Evolutionary conservation across 1,139 yeast genomes (phyloP).

Genomic region (Kodamaea alishanica): DNA sequence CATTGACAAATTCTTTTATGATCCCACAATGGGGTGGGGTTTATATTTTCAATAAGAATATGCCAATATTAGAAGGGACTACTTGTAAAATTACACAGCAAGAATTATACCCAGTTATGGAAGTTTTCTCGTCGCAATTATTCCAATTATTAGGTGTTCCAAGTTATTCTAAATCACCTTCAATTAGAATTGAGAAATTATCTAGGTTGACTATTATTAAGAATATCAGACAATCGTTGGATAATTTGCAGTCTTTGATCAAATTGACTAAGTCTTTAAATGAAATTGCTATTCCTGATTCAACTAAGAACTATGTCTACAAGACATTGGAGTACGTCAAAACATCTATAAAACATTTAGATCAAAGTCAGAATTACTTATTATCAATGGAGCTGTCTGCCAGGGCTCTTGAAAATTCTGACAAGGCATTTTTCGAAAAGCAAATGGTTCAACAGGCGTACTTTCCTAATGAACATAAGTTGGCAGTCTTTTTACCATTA

Average conservation of each 20-base stretch:
- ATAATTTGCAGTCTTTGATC: slow-evolving; percentile 66
- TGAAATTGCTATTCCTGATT: slow-evolving; percentile 77
- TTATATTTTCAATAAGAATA: slow-evolving; percentile 44
- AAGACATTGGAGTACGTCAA: slow-evolving; percentile 30
- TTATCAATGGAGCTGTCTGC: slow-evolving; percentile 54
- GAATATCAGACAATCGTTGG: slow-evolving; percentile 48
- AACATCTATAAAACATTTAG: slow-evolving; percentile 25
- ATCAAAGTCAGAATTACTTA: slow-evolving; percentile 28
- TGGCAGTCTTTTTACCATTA: slow-evolving; percentile 88
- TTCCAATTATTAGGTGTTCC: slow-evolving; percentile 72
- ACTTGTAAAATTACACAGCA: slow-evolving; percentile 29
- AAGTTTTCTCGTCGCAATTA: slow-evolving; percentile 70
- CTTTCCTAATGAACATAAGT: slow-evolving; percentile 91
- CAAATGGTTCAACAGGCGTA: slow-evolving; percentile 94
- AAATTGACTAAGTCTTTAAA: slow-evolving; percentile 65
- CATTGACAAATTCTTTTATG: slow-evolving; percentile 62
- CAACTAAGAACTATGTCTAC: slow-evolving; percentile 50
- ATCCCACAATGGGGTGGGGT: slow-evolving; percentile 93
- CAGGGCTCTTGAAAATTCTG: slow-evolving; percentile 53
- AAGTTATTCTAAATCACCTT: slow-evolving; percentile 48
- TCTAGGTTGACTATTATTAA: slow-evolving; percentile 54
- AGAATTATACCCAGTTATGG: slow-evolving; percentile 58
- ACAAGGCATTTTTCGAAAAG: slow-evolving; percentile 83
- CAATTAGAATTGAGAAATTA: slow-evolving; percentile 61
- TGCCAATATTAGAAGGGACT: slow-evolving; percentile 23